A percentile compares a stretch with the other conserved stretches of the same genome.
phyloP scores from a whole-genome alignment of 805 yeast genomes.

The Hanseniaspora pseudoguilliermondii region DNA sequence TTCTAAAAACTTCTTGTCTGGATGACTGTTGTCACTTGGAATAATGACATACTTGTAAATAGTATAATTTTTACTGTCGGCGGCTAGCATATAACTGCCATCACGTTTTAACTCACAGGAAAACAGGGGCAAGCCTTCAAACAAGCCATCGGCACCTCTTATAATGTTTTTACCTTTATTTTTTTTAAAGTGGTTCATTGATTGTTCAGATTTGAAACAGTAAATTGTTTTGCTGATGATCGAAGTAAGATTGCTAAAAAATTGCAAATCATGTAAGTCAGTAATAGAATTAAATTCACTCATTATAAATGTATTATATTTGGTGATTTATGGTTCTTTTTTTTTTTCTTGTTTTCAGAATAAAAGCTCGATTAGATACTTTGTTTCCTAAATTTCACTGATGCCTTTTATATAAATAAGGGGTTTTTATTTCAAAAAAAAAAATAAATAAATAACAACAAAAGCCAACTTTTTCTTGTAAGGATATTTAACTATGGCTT shows the following conservation, averaged over 20 bases:
- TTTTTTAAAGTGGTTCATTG: slow-evolving; percentile 2
- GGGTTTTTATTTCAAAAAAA: no score
- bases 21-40: not conserved
- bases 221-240: not conserved
- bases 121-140: not conserved
- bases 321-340: not conserved
- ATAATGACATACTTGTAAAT: slow-evolving; percentile 4
- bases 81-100: not conserved
- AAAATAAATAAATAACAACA: no score
- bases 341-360: no score
- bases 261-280: not conserved
- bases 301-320: not conserved
- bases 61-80: not conserved
- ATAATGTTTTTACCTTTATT: not conserved
- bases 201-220: not conserved
- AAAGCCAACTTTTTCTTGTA: no score
- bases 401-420: no score
- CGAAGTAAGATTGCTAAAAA: slow-evolving; percentile 3
- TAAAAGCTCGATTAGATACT: no score
- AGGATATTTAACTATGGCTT: no score
- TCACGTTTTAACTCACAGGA: slow-evolving; percentile 1
- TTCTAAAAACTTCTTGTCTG: not conserved
- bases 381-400: no score
- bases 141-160: not conserved
- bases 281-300: not conserved